Evolutionary conservation across 2,329 filamentous ascomycete species (phyloP).

Genomic region (Didymella keratinophila): DNA sequence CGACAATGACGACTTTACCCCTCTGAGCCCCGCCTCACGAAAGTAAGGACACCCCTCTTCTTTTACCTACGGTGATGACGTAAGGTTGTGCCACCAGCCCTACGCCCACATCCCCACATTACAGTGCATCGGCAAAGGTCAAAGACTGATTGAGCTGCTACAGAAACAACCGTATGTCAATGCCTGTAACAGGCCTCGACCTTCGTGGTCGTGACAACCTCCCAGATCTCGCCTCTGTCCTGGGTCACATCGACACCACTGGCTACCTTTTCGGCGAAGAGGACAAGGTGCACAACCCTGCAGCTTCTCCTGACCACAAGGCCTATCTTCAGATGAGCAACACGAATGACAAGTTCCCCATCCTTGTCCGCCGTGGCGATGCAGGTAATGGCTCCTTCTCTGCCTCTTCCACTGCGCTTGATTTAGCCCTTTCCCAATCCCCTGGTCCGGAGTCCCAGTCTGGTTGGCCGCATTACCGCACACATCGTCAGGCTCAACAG

Average conservation of each 20-base stretch:
- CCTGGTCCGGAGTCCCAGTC: slow-evolving; percentile 65
- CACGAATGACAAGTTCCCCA: slow-evolving; percentile 86
- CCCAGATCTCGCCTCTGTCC: slow-evolving; percentile 57
- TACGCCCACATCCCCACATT: slow-evolving; percentile 27
- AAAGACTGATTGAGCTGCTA: slow-evolving; percentile 25
- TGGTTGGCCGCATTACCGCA: slow-evolving; percentile 69
- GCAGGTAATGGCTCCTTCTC: slow-evolving; percentile 72
- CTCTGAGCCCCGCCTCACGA: slow-evolving; percentile 44
- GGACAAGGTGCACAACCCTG: slow-evolving; percentile 62
- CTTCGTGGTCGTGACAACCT: slow-evolving; percentile 65
- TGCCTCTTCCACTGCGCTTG: slow-evolving; percentile 80
- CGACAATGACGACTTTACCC: slow-evolving; percentile 71
- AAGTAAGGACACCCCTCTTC: slow-evolving; percentile 42
- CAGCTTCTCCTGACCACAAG: slow-evolving; percentile 70
- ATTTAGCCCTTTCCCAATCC: slow-evolving; percentile 76
- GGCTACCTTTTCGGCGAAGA: slow-evolving; percentile 82
- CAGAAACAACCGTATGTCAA: slow-evolving; percentile 89
- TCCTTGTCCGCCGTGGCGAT: slow-evolving; percentile 72
- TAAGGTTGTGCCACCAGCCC: slow-evolving; percentile 22
- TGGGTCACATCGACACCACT: slow-evolving; percentile 85
- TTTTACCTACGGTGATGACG: slow-evolving; percentile 11
- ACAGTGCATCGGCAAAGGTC: slow-evolving; percentile 27
- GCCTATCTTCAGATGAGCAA: slow-evolving; percentile 75
- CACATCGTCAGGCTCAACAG: slow-evolving; percentile 69
- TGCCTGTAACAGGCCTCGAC: slow-evolving; percentile 81